Base-by-base conservation (phyloP, 768 basidiomycete genomes). In the Infundibulicybe gibba region DNA sequence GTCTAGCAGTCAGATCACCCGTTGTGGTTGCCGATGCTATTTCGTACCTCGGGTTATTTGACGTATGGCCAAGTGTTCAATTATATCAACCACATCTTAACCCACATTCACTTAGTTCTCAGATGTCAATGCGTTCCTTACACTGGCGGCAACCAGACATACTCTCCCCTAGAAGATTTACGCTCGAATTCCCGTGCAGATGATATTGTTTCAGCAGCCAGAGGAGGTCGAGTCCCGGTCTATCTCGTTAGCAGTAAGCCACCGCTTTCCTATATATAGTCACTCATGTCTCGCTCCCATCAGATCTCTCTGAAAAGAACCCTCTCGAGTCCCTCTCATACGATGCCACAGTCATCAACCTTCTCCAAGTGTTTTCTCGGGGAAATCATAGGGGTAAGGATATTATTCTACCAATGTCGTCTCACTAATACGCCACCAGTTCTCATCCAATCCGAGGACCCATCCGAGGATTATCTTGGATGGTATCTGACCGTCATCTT, bases 281-380 rank as follows among this genome's bases (percentile, higher is more conserved):
- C 20, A 17, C 39, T 5, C 30, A 12, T 30, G 20, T 40, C 14
- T 43, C 50, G 38, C 46, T 44, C 31, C 37, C 14, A 54, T 50
- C 41, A 92, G 90, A 92, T 63, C 70, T 91, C 31, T 91, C 90
- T 11, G 85, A 90, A 63, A 92, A 92, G 72, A 91, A 92, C 50
- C 83, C 86, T 8, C 70, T 90, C 25, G 76, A 86, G 45, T 70
- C 69, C 16, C 61, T 90, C 6, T 74, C 83, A 0, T 65, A 85
- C 48, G 75, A 82, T 37, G 84, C 87, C 2, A 83, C 75, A 2
- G 56, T 87, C 17, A 61, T 89, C 11, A 75, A 80, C 2, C 65
- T 91, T 1, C 65, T 92, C 4, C 72, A 75, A 39, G 59, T 83
- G 3, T 90, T 91, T 58, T 77, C 85, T 17, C 71, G 77, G 19